These are phyloP conservation scores for Cercospora sojina DNA, from an alignment of 2,329 filamentous ascomycete species.

Conservation along the genomic window DNA sequence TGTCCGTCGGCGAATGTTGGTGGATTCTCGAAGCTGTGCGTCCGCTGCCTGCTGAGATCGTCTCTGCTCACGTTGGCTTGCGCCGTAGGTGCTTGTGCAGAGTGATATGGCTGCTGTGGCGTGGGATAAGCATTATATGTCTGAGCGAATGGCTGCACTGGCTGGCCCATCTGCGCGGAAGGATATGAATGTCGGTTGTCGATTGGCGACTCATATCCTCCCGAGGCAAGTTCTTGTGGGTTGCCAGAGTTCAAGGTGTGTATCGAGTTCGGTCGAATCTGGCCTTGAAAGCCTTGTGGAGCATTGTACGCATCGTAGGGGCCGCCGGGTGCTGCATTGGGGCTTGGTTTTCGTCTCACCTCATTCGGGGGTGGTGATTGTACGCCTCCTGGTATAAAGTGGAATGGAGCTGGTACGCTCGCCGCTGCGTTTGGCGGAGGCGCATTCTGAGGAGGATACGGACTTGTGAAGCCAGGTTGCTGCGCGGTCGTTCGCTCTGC, in stretches of 20 bases:
- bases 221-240: conserved; percentile 50
- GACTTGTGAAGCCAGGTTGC: conserved; percentile 31
- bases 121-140: conserved; percentile 29
- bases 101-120: conserved; percentile 24
- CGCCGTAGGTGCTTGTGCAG: conserved; percentile 14
- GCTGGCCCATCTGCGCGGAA: conserved; percentile 30
- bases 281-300: conserved; percentile 36
- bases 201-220: conserved; percentile 49
- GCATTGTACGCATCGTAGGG: conserved; percentile 42
- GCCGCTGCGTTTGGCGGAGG: conserved; percentile 24
- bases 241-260: conserved; percentile 41
- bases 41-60: conserved; percentile 32
- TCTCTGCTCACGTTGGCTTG: conserved; percentile 13
- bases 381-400: conserved; percentile 40
- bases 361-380: conserved; percentile 26
- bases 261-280: conserved; percentile 42
- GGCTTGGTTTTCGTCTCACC: conserved; percentile 34
- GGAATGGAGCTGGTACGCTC: conserved; percentile 37
- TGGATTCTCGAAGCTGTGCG: conserved; percentile 35
- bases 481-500: conserved; percentile 32
- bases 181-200: conserved; percentile 46
- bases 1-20: conserved; percentile 27
- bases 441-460: conserved; percentile 30
- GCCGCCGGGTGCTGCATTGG: conserved; percentile 27
- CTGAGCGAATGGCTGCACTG: conserved; percentile 28